Conservation (phyloP, 202 grass and related monocot genomes). For the Zizania palustris region DNA sequence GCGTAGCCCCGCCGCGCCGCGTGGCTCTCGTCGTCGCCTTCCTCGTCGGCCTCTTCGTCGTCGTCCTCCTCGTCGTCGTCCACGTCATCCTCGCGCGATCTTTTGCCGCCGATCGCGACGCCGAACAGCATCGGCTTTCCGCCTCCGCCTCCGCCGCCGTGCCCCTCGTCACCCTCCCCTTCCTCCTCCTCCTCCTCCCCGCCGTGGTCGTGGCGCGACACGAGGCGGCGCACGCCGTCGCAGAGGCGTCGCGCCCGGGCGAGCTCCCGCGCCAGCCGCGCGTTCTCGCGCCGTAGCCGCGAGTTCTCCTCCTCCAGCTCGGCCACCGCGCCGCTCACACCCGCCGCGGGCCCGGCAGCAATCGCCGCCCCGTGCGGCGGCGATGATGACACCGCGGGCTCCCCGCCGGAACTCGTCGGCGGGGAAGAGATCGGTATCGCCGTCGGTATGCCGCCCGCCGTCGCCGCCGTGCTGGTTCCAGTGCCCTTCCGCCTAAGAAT, state of each 20-base stretch:
- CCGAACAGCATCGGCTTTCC: conserved; percentile 55
- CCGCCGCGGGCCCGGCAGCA: neutral
- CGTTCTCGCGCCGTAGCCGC: conserved; percentile 74
- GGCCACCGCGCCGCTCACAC: conserved; percentile 33
- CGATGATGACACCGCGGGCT: conserved; percentile 50
- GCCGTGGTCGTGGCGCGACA: conserved; percentile 45
- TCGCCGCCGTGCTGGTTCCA: neutral
- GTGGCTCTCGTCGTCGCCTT: conserved; percentile 35
- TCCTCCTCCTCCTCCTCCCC: conserved; percentile 24
- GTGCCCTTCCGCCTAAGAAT: conserved; percentile 67
- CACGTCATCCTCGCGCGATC: conserved; percentile 10
- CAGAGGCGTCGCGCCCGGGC: conserved; percentile 56
- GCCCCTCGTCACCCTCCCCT: conserved; percentile 23
- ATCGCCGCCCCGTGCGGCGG: conserved; percentile 33
- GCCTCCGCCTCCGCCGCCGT: conserved; percentile 3
- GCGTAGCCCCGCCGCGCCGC: conserved; percentile 10
- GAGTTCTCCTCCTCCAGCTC: conserved; percentile 75
- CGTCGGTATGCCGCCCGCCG: conserved; percentile 1
- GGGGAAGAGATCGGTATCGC: conserved; percentile 45
- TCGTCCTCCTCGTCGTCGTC: conserved; percentile 4
- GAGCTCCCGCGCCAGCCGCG: conserved; percentile 62
- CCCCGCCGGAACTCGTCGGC: conserved; percentile 63
- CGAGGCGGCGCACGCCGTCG: conserved; percentile 58
- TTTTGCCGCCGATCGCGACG: conserved; percentile 49
- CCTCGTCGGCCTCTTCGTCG: conserved; percentile 9